Evolutionary conservation across 768 basidiomycete species (phyloP), one percentile per base, ranked within the genome.

Genomic region (Crassisporium funariophilum): DNA sequence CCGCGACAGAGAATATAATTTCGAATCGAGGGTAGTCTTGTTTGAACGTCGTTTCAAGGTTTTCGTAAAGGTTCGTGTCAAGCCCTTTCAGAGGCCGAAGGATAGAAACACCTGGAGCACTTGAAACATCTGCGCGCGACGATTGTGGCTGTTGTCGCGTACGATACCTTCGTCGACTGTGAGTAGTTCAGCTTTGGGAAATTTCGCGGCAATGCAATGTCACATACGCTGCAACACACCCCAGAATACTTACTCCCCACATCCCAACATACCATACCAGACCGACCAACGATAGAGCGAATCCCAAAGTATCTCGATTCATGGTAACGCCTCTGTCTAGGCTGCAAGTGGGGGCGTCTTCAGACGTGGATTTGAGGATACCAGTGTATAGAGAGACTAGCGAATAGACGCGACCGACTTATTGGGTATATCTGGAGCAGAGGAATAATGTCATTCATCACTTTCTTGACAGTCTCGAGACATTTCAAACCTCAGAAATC

Each of bases 51-150:
- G 93, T 91, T 67, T 97, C 92, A 40, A 99, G 72, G 65, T 98
- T 98, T 71, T 97, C 94, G 67, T 88, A 98, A 15, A 99, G 78
- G 64, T 98, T 98, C 47, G 87, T 81, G 67, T 99, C 97, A 17
- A 99, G 74, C 11, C 97, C 97, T 64, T 95, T 95, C 41, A 99
- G 75, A 5, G 97, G 97, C 36, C 97, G 83, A 40, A 98, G 76
- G 56, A 98, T 92, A 2, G 94, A 91, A 22, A 98, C 95, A 15
- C 94, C 95, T 9, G 94, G 93, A 3, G 81, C 79, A 13, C 73
- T 61, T 13, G 64, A 58, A 5, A 70, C 51, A 8, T 72, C 63
- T 21, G 78, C 71, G n/a, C 74, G 72, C 5, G 79, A 68, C 24
- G 79, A 71, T 22, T 82, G 84, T 5, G 84, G 84, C 13, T 78